Base-by-base conservation (phyloP, 192 early-diverging fungal genomes). In the Rhizophagus sp. region DNA sequence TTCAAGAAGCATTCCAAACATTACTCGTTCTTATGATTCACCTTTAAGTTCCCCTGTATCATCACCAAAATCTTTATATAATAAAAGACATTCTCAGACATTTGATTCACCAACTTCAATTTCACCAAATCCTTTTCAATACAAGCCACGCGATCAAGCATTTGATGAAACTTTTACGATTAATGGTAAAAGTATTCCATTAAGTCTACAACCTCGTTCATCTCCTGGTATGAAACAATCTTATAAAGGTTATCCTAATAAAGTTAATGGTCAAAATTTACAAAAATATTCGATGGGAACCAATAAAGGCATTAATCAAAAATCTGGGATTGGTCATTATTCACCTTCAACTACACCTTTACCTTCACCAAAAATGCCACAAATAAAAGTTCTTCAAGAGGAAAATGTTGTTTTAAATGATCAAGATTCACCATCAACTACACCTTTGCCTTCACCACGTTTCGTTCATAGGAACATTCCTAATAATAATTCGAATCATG, bases 381-480 rank as follows among this genome's bases (percentile, higher is more conserved):
- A 57, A 57, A 22, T 57, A 57, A 57, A 57, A 57, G 52, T 57
- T 17, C 15, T 57, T 57, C 52, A 65, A 27, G 64, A 65, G 10
- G 64, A 30, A 27, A 12, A 65, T 15, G 24, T 27, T 65, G n/a
- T 67, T 4, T 4, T 67, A 12, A 24, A 67, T 27, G 17, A 25
- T 67, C 33, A 11, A 4, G 12, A 25, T n/a, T 22, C 22, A 4
- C 19, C 68, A 30, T 50, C 72, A 17, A 10, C 50, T 27, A 27
- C 47, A 22, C 72, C n/a, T 30, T 19, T 49, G 15, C 30, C 72
- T 33, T 52, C 72, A 52, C 34, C 72, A 41, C 65, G 65, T 67
- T 34, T 34, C 4, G 12, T 5, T 71, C 9, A 41, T 5, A 30
- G 33, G 5, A 71, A 36, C 12, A 36, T 39, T 19, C 8, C 17